Base-by-base conservation (phyloP, 2,329 filamentous ascomycete genomes). In the Exophiala viscosa region DNA sequence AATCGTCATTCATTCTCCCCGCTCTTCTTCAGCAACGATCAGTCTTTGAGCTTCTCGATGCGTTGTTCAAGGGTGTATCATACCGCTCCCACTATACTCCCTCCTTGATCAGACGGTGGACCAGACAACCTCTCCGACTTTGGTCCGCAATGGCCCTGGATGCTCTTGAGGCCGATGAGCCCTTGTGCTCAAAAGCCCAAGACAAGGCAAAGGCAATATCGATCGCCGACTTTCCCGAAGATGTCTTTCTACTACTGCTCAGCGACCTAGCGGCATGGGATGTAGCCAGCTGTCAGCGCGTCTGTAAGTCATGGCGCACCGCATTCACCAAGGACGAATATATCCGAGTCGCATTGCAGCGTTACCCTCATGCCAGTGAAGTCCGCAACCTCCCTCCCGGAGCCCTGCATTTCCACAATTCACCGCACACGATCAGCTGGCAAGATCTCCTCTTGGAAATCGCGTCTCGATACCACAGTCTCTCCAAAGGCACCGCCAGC, bases 191-290 rank as follows among this genome's bases (percentile, higher is more conserved):
- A 34, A 8, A 18, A 23, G 45, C 17, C 23, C 6, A 6, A 9
- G n/a, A 17, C 17, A 11, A 38, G 9, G 23, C 35, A 28, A 18
- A 36, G 3, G 8, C 42, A n/a, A 53, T 48, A 32, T 51, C 48
- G 7, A 20, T 60, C n/a, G 50, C 60, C 18, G 53, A 59, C 45
- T 69, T 85, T 35, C 81, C 82, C n/a, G 73, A 75, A 60, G 80
- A 83, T 47, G 64, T 85, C 42, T 83, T 85, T 60, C 70, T 82
- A 53, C 70, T 82, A 44, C 68, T 85, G 48, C 54, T 79, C 33
- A 68, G 62, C 2, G 64, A 77, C 58, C 70, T 86, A 13, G 65
- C 75, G 1, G 73, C 81, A 2, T 66, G 62, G 14, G 80, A 83
- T 56, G 67, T 75, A 47, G 63, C 84, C 13, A 67, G 72, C 43